Evolutionary conservation across 139 green algal species (phyloP).

Genomic region (Micractinium conductrix): DNA sequence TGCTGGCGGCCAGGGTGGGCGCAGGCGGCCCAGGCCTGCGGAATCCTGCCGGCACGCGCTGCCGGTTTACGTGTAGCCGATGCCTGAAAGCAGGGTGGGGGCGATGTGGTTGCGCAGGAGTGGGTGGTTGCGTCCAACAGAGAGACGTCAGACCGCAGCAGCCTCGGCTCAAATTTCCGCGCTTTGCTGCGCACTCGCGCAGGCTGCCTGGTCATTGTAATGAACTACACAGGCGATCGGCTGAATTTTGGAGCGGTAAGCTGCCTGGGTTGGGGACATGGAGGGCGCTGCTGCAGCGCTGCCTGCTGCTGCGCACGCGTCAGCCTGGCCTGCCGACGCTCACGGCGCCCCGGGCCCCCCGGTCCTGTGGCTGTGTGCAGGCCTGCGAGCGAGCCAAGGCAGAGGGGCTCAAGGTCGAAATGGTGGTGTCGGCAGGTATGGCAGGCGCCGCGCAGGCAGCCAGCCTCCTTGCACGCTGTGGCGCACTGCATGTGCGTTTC

Average conservation of each 20-base stretch:
- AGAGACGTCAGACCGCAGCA: no score
- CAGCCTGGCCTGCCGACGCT: not conserved
- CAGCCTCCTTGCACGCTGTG: no score
- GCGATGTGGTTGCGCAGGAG: no score
- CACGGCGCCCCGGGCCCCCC: not conserved
- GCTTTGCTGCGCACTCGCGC: not conserved
- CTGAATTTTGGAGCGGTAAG: slow-evolving; percentile 88
- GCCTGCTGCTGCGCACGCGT: not conserved
- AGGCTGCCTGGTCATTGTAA: slow-evolving; percentile 84
- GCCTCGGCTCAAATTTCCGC: not conserved
- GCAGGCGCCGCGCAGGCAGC: no score
- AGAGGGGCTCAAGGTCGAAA: slow-evolving; percentile 70
- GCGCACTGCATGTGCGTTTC: not conserved
- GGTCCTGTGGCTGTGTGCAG: not conserved
- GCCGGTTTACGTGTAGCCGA: no score
- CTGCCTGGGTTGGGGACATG: not conserved
- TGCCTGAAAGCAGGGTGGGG: no score
- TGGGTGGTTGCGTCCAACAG: no score
- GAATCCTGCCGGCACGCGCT: no score
- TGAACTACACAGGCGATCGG: slow-evolving; percentile 95
- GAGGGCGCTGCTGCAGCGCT: not conserved
- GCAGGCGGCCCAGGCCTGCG: no score
- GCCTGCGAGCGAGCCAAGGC: slow-evolving; percentile 85
- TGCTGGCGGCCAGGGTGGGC: no score
- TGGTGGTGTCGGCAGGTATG: slow-evolving; percentile 49